These are phyloP conservation scores for Coemansia javaensis DNA, from an alignment of 192 early-diverging fungal genomes.

Conservation along the genomic window DNA sequence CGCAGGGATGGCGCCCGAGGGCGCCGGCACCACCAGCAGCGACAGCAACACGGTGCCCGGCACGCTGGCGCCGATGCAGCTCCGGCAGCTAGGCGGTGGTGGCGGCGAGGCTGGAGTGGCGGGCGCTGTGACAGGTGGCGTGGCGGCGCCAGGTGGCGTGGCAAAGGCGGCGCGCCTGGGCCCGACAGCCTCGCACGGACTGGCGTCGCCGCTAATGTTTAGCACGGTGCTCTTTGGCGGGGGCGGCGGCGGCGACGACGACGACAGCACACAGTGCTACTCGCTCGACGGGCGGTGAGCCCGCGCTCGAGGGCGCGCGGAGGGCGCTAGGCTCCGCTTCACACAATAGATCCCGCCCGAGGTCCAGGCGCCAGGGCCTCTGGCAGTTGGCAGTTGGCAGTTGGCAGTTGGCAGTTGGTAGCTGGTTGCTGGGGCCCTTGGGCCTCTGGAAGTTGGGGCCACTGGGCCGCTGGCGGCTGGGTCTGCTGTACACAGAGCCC, in stretches of 20 bases:
- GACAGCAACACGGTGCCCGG: not conserved
- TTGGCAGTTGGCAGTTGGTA: no score
- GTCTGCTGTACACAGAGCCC: no score
- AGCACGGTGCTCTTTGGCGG: constrained; percentile 1
- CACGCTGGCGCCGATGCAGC: not conserved
- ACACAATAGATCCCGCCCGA: no score
- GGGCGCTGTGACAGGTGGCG: not conserved
- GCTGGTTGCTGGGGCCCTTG: no score
- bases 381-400: no score
- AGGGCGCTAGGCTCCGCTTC: no score
- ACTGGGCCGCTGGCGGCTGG: no score
- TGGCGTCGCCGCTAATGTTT: constrained; percentile 4
- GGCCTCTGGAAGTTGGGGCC: no score
- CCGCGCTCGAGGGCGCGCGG: no score
- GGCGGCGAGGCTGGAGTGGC: not conserved
- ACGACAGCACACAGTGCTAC: not conserved
- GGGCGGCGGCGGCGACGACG: not conserved
- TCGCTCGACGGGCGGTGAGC: no score
- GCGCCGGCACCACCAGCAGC: not conserved
- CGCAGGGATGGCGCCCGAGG: not conserved
- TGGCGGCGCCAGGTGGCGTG: not conserved
- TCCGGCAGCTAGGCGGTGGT: no score
- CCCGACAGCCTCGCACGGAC: not conserved
- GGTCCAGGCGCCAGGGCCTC: no score
- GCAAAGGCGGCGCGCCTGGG: not conserved